Evolutionary conservation across 2,329 filamentous ascomycete genomes (phyloP).

Genomic region (Neoscytalidium dimidiatum): DNA sequence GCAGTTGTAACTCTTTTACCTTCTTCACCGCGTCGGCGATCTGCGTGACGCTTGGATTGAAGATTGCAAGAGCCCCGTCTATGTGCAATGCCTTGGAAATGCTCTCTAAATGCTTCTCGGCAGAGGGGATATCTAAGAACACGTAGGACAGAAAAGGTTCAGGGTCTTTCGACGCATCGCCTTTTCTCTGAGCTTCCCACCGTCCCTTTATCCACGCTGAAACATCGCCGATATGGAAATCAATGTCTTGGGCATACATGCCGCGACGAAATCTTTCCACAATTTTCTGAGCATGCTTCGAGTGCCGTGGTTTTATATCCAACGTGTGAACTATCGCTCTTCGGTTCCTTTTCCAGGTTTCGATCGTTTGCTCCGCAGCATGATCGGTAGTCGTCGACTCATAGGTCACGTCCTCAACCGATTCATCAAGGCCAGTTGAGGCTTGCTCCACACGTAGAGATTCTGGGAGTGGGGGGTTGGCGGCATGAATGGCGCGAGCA

Average conservation of each 20-base stretch:
- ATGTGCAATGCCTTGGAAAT: slow-evolving; percentile 62
- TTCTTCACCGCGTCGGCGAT: slow-evolving; percentile 64
- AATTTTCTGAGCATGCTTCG: slow-evolving; percentile 63
- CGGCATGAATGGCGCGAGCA: slow-evolving; percentile 73
- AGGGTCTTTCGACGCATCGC: neutral
- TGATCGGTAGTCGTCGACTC: slow-evolving; percentile 20
- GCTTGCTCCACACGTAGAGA: slow-evolving; percentile 19
- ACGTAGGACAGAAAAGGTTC: slow-evolving; percentile 68
- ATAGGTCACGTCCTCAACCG: slow-evolving; percentile 18
- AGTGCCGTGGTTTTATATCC: slow-evolving; percentile 65
- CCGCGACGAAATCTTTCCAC: slow-evolving; percentile 69
- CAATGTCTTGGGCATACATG: slow-evolving; percentile 68
- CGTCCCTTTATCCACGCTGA: slow-evolving; percentile 57
- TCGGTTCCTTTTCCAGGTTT: slow-evolving; percentile 42
- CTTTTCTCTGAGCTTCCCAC: slow-evolving; percentile 27
- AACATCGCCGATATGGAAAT: slow-evolving; percentile 72
- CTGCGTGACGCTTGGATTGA: slow-evolving; percentile 78
- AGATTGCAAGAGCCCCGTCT: slow-evolving; percentile 68
- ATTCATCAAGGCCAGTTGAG: slow-evolving; percentile 27
- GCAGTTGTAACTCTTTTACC: slow-evolving; percentile 57
- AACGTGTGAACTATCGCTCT: slow-evolving; percentile 74
- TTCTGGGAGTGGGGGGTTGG: slow-evolving; percentile 59
- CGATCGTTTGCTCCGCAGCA: slow-evolving; percentile 26
- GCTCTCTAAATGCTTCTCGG: slow-evolving; percentile 54
- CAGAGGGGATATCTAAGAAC: slow-evolving; percentile 71